Percentiles rank a stretch among this genome's conserved stretches.
phyloP scores from a whole-genome alignment of 2,329 filamentous ascomycete genomes.

The Aspergillus persii region DNA sequence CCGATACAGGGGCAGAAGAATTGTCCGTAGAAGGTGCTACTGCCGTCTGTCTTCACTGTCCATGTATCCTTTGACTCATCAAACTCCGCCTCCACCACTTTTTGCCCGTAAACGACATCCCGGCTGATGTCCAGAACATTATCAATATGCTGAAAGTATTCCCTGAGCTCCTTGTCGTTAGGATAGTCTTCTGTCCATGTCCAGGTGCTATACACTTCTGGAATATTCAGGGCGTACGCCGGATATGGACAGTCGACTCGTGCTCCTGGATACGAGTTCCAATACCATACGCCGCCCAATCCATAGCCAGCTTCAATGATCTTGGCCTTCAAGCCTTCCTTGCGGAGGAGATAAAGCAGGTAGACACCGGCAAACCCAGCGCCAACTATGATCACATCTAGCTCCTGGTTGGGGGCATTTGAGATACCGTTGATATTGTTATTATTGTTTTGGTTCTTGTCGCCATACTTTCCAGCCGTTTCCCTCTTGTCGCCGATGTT shows the following conservation, averaged over 20 bases:
- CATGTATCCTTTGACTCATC: slow-evolving; percentile 40
- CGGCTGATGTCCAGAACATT: slow-evolving; percentile 44
- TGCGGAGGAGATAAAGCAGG: slow-evolving; percentile 40
- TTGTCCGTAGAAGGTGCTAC: slow-evolving; percentile 36
- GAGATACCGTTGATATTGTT: too few relatives aligned
- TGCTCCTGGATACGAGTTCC: slow-evolving; percentile 50
- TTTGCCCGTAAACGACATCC: slow-evolving; percentile 45
- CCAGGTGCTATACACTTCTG: slow-evolving; percentile 48
- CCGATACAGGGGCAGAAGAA: slow-evolving; percentile 51
- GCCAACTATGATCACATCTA: too few relatives aligned
- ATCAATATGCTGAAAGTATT: slow-evolving; percentile 50
- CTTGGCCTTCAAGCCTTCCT: slow-evolving; percentile 31
- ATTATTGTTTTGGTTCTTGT: too few relatives aligned
- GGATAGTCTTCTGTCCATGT: slow-evolving; percentile 40
- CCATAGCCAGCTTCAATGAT: slow-evolving; percentile 13
- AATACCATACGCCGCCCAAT: slow-evolving; percentile 49
- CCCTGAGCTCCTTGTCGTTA: slow-evolving; percentile 36
- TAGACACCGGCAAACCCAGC: slow-evolving; percentile 27
- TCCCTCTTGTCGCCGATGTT: too few relatives aligned
- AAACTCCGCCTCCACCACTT: slow-evolving; percentile 43
- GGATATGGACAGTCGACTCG: slow-evolving; percentile 56
- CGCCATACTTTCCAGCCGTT: too few relatives aligned
- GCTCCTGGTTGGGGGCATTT: too few relatives aligned
- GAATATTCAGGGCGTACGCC: slow-evolving; percentile 54
- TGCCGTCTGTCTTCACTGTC: slow-evolving; percentile 45